Conservation (phyloP, 208 protist species). For the Leishmania tropica region DNA sequence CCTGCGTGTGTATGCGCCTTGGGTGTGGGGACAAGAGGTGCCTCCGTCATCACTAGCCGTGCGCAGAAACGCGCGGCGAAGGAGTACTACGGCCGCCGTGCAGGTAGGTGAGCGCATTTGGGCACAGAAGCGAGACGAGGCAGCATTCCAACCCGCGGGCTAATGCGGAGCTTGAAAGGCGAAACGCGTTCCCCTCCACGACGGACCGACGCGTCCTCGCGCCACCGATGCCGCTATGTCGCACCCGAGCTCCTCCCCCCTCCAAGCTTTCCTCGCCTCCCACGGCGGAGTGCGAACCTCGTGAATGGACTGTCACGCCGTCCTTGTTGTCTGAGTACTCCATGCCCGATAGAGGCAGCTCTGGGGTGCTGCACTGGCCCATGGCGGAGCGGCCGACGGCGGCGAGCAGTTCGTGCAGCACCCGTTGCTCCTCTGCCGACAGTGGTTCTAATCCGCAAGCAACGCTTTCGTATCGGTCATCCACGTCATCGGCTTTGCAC, state of each 20-base stretch:
- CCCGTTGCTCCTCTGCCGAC: slow-evolving; percentile 15
- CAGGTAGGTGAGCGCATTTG: neutral
- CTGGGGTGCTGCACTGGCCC: neutral
- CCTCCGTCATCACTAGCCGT: neutral
- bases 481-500: neutral
- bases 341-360: neutral
- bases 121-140: neutral
- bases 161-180: neutral
- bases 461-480: neutral
- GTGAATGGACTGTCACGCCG: neutral
- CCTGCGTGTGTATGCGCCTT: neutral
- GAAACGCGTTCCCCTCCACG: neutral
- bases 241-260: neutral
- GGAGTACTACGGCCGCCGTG: slow-evolving; percentile 4
- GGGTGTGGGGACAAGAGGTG: neutral
- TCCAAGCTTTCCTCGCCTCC: neutral
- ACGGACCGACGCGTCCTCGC: neutral
- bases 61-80: slow-evolving; percentile 15
- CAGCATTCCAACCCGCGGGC: neutral
- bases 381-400: slow-evolving; percentile 16
- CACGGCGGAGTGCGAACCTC: neutral
- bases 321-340: neutral
- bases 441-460: neutral
- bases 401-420: slow-evolving; percentile 24
- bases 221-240: neutral